Evolutionary conservation across 2,329 filamentous ascomycete species (phyloP).

Genomic region (Sphaerulina populicola): DNA sequence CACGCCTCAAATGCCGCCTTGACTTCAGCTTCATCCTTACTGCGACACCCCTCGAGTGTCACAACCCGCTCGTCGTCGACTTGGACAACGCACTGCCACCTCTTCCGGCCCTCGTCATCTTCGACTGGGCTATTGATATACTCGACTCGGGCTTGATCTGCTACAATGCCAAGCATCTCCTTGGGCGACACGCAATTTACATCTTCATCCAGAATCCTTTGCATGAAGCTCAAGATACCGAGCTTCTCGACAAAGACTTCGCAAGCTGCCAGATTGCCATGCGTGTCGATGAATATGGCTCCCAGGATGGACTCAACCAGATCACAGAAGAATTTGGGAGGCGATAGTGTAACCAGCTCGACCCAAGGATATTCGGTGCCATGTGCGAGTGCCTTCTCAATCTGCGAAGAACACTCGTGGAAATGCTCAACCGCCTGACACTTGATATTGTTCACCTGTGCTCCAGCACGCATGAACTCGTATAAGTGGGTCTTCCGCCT

Average conservation of each 20-base stretch:
- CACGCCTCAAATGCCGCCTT: conserved; percentile 23
- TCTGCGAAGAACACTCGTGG: conserved; percentile 39
- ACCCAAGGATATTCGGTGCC: conserved; percentile 66
- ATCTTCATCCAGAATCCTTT: conserved; percentile 48
- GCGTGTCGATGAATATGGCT: conserved; percentile 72
- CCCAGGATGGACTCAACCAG: conserved; percentile 73
- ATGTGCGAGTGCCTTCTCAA: conserved; percentile 46
- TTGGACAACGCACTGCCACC: conserved; percentile 31
- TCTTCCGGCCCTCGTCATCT: conserved; percentile 9
- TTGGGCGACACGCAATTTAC: conserved; percentile 57
- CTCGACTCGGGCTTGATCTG: conserved; percentile 44
- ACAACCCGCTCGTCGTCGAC: conserved; percentile 33
- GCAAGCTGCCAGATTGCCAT: conserved; percentile 54
- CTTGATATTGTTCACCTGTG: conserved; percentile 44
- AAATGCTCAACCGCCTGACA: conserved; percentile 42
- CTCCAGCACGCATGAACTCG: conserved; percentile 28
- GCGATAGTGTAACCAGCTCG: conserved; percentile 54
- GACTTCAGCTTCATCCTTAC: conserved; percentile 34
- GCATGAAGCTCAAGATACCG: conserved; percentile 57
- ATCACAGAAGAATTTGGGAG: conserved; percentile 75
- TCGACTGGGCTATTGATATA: conserved; percentile 38
- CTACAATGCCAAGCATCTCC: conserved; percentile 57
- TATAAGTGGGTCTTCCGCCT: conserved; percentile 18
- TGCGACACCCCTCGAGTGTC: conserved; percentile 29
- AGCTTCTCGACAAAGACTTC: conserved; percentile 52